Base-by-base conservation (phyloP, 495 filamentous ascomycete genomes). In the Penicillium coffeae region DNA sequence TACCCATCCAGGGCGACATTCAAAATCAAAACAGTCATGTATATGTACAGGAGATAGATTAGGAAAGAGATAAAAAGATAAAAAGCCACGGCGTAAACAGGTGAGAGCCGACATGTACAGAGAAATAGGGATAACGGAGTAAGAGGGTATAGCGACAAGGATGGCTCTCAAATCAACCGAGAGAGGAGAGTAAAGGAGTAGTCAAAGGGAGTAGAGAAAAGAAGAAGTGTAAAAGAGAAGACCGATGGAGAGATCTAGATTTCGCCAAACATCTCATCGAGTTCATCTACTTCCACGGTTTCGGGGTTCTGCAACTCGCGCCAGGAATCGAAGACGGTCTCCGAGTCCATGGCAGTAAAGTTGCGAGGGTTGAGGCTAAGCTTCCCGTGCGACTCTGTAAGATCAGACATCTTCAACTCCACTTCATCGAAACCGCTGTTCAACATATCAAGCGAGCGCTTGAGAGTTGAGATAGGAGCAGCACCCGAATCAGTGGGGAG, bases 261-360 rank as follows among this genome's bases (percentile, higher is more conserved):
- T 54, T 74, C 72, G 42, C 64, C 72, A 64, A 98, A 80, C 71
- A 96, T 78, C 48, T 90, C 84, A 62, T 98, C 93, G 2, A 98
- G 79, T 75, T 98, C 93, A 38, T 94, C 87, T 27, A 98, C 77
- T 68, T 89, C 89, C 42, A 98, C 82, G 44, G 81, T 88, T 68
- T 97, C 93, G 0, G 90, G 90, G 65, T 85, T 92, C 50, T 83
- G 77, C 53, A 87, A 72, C 52, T 90, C 86, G 69, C 84, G 60
- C 69, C 70, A 74, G 18, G 72, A 75, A 46, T 70, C 69, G 43
- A 73, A 63, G 15, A 54, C 45, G 40, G 63, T 59, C 42, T 71
- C 71, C 13, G 59, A 38, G 16, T 64, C 54, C 50, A 64, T 53
- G 47, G 82, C 78, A 30, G 81, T 58, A 9, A 66, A 20, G 43